Base-by-base conservation (phyloP, 176 grass and related monocot genomes). In the Metroxylon sagu region DNA sequence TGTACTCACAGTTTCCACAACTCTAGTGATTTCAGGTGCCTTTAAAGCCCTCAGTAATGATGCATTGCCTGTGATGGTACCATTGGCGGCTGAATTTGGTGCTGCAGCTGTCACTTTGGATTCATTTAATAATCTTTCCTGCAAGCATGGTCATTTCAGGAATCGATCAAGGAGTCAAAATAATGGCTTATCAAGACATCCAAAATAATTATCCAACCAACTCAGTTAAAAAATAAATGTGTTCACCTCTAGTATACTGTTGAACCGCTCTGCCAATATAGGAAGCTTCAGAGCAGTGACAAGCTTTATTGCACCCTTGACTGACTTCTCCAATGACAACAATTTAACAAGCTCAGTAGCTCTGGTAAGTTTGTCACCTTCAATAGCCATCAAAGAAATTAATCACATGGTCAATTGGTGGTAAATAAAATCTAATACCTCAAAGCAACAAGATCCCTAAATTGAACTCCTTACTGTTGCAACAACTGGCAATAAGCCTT, bases 401-500 rank as follows among this genome's bases (percentile, higher is more conserved):
- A 56, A 55, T 12, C 35, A 43, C 1, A 14, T 7, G 35, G 10
- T 43, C 35, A 12, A 43, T 43, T 43, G 35, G 35, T 43, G 8
- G 35, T 43, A 43, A 43, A 43, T 12, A 43, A 43, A 43, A 10
- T 10, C 35, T 43, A 43, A 43, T 43, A 12, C 35, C 35, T 43
- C 8, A 43, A 43, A 43, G 8, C 8, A 43, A 43, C 35, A 43
- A 43, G 35, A 14, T 43, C 7, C 3, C 8, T 12, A 14, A 43
- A 43, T 43, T 12, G 12, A 43, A 10, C 35, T 43, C 29, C 64
- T 73, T 85, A 96, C 92, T 79, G 60, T 87, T 86, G 84, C 92
- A 97, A 70, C 92, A 97, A 52, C 52, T 85, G 53, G 86, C 89
- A 66, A 97, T 97, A 50, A 97, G 87, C 68, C 85, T 91, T 60